Conservation (phyloP, 1,284 basidiomycete species). For the Microbotryomycetes sp. region DNA sequence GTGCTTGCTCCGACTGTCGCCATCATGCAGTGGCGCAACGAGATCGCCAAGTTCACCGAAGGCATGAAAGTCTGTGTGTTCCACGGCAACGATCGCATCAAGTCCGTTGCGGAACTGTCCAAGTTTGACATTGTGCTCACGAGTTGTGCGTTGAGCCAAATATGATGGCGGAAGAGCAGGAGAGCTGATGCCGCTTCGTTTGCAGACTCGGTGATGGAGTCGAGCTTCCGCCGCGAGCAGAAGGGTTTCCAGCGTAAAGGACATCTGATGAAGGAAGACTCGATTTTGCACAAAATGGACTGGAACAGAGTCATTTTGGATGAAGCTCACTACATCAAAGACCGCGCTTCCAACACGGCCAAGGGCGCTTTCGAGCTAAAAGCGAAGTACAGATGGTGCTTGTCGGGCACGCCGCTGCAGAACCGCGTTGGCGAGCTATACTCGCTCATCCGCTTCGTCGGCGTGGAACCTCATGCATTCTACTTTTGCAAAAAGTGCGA, state of each 20-base stretch:
- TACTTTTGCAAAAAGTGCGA: constrained; percentile 79
- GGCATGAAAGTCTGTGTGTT: constrained; percentile 65
- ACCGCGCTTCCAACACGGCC: constrained; percentile 88
- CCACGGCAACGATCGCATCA: constrained; percentile 66
- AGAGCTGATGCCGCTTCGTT: too few relatives aligned
- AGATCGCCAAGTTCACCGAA: constrained; percentile 58
- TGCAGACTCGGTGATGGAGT: constrained; percentile 70
- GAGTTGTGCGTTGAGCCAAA: constrained; percentile 29
- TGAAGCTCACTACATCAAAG: constrained; percentile 94
- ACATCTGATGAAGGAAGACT: constrained; percentile 78
- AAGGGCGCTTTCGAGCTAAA: constrained; percentile 88
- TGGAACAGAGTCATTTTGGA: constrained; percentile 79
- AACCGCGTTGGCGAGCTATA: constrained; percentile 97
- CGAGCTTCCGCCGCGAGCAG: constrained; percentile 86
- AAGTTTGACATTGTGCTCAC: constrained; percentile 71
- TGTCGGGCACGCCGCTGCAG: constrained; percentile 64
- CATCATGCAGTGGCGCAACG: constrained; percentile 97
- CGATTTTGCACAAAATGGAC: constrained; percentile 71
- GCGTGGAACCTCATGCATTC: constrained; percentile 52
- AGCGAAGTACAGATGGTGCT: constrained; percentile 81
- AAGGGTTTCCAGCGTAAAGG: constrained; percentile 83
- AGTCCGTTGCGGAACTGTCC: constrained; percentile 59
- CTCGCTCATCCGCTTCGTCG: constrained; percentile 85
- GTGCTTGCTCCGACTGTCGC: constrained; percentile 80
- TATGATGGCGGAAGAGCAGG: too few relatives aligned